Conservation (phyloP, 1,139 yeast genomes). For the Spencermartinsiella ligniputridi region DNA sequence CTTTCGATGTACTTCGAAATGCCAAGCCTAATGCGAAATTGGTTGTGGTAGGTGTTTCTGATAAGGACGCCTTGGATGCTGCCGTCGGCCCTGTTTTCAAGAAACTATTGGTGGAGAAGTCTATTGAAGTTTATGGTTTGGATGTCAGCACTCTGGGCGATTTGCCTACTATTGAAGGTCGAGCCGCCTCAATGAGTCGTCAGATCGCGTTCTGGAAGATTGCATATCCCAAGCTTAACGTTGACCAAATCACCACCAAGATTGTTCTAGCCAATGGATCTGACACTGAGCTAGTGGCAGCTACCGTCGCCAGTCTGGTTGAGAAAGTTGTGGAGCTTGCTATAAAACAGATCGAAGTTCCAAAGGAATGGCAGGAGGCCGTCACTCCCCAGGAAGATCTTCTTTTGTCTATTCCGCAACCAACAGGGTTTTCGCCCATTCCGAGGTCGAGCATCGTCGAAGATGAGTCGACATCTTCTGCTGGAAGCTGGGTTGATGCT, state of each 20-base stretch:
- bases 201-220: conserved; percentile 80
- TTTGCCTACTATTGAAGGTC: conserved; percentile 63
- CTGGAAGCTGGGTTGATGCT: conserved; percentile 46
- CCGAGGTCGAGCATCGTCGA: conserved; percentile 11
- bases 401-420: conserved; percentile 28
- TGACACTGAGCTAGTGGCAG: conserved; percentile 77
- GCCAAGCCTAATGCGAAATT: conserved; percentile 56
- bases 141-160: conserved; percentile 29
- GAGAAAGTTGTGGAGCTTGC: conserved; percentile 34
- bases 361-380: conserved; percentile 23
- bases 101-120: conserved; percentile 50
- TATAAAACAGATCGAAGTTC: conserved; percentile 33
- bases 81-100: conserved; percentile 53
- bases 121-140: conserved; percentile 43
- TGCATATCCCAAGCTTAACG: conserved; percentile 56
- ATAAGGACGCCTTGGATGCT: conserved; percentile 38
- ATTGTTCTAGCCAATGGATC: conserved; percentile 78
- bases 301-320: conserved; percentile 66
- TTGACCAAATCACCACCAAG: conserved; percentile 68
- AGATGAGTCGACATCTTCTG: conserved; percentile 38
- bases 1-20: conserved; percentile 58
- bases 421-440: conserved; percentile 25
- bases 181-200: conserved; percentile 66
- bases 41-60: conserved; percentile 44
- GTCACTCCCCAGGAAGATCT: conserved; percentile 30